Conservation (phyloP, 345 rosid genomes). For the Rhodamnia rubescens region DNA sequence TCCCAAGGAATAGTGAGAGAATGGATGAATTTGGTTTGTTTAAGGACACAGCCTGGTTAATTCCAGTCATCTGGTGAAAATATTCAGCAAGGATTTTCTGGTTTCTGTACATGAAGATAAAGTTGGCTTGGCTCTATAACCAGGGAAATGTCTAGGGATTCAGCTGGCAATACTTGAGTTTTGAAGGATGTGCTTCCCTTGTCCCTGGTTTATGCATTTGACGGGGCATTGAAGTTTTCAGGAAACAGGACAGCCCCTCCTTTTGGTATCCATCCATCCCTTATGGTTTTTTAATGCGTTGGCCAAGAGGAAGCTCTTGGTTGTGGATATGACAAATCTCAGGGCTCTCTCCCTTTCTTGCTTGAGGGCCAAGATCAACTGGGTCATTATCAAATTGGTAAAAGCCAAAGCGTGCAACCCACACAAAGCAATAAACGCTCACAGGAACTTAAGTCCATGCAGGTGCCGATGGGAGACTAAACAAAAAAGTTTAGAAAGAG, state of each 20-base stretch:
- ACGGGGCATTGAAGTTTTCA: neutral
- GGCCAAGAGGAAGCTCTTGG: neutral
- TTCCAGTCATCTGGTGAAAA: neutral
- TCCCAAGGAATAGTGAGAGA: neutral
- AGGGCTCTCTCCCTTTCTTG: neutral
- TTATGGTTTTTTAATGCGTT: neutral
- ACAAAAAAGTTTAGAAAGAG: neutral
- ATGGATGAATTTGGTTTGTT: neutral
- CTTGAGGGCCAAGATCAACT: neutral
- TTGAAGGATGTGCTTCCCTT: neutral
- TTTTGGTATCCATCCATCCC: neutral
- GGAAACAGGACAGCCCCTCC: neutral
- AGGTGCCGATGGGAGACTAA: neutral
- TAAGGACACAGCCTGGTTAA: neutral
- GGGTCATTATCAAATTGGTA: neutral
- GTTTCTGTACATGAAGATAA: neutral
- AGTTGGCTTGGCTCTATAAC: neutral
- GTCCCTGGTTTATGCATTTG: neutral
- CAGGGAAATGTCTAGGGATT: neutral
- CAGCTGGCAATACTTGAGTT: neutral
- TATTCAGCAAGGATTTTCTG: neutral
- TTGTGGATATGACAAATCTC: neutral
- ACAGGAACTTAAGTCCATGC: neutral
- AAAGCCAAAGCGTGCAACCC: neutral
- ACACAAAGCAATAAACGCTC: neutral